These are phyloP conservation scores for Fusarium praegraminearum DNA, from an alignment of 2,329 filamentous ascomycete species.

Conservation along the genomic window DNA sequence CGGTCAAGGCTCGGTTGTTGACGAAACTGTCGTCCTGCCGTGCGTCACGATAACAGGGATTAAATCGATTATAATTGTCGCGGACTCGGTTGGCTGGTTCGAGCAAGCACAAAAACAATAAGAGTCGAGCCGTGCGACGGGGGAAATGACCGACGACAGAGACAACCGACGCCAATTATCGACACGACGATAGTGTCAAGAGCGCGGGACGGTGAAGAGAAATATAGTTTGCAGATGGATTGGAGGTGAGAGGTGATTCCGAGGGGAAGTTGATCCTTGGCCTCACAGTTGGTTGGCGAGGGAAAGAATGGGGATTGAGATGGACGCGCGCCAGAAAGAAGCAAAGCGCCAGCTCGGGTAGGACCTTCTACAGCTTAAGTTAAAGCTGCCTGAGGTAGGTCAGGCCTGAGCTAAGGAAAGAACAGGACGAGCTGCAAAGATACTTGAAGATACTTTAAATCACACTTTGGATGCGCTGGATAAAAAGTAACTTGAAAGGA, in stretches of 20 bases:
- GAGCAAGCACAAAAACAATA: slow-evolving; percentile 30
- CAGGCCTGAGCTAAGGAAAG: slow-evolving; percentile 27
- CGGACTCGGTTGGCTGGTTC: slow-evolving; percentile 29
- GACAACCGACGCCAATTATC: slow-evolving; percentile 30
- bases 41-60: slow-evolving; percentile 45
- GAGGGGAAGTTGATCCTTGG: slow-evolving; percentile 39
- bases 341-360: slow-evolving; percentile 33
- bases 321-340: slow-evolving; percentile 43
- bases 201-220: slow-evolving; percentile 33
- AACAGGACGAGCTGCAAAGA: slow-evolving; percentile 12
- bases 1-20: slow-evolving; percentile 36
- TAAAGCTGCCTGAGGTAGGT: slow-evolving; percentile 33
- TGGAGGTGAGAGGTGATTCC: slow-evolving; percentile 39
- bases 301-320: slow-evolving; percentile 43
- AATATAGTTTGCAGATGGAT: slow-evolving; percentile 29
- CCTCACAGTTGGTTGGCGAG: slow-evolving; percentile 40
- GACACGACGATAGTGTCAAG: slow-evolving; percentile 33
- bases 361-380: slow-evolving; percentile 33
- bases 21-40: slow-evolving; percentile 31
- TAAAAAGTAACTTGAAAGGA: slow-evolving; percentile 19
- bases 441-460: slow-evolving; percentile 20
- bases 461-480: accelerated
- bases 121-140: slow-evolving; percentile 20
- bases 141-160: slow-evolving; percentile 20
- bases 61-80: slow-evolving; percentile 44